Conservation (phyloP, 2,329 filamentous ascomycete species). For the Exophiala bonariae region DNA sequence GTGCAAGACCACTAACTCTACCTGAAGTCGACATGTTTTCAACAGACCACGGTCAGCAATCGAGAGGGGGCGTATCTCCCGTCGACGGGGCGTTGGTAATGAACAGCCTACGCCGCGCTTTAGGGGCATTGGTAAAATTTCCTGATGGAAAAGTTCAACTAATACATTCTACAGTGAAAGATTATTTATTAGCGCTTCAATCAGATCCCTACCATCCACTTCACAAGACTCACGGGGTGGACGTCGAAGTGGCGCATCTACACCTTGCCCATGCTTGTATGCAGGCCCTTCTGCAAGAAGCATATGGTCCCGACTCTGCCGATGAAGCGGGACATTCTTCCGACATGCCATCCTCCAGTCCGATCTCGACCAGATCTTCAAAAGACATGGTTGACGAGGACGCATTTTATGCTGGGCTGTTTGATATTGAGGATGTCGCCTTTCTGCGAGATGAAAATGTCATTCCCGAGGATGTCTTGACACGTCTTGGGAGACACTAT, state of each 20-base stretch:
- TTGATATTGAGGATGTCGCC: constrained; percentile 14
- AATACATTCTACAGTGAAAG: constrained; percentile 13
- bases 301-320: not conserved
- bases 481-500: constrained; percentile 1
- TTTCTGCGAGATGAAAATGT: constrained; percentile 16
- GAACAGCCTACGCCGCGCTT: constrained; percentile 9
- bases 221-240: constrained; percentile 11
- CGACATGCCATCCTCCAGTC: constrained; percentile 7
- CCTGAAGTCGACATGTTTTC: constrained; percentile 15
- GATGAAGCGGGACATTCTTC: constrained; percentile 7
- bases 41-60: constrained; percentile 6
- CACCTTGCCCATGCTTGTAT: constrained; percentile 11
- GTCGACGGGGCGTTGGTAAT: constrained; percentile 7
- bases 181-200: constrained; percentile 7
- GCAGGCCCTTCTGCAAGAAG: constrained; percentile 3
- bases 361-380: constrained; percentile 7
- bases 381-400: constrained; percentile 6
- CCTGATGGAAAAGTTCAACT: constrained; percentile 11
- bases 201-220: constrained; percentile 12
- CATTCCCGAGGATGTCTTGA: constrained; percentile 3
- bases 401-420: constrained; percentile 7
- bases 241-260: constrained; percentile 10
- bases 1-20: constrained; percentile 10
- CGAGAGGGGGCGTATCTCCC: constrained; percentile 2
- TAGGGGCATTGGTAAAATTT: constrained; percentile 16